These are phyloP conservation scores for Sisymbrium irio DNA, from an alignment of 345 rosid genomes.

Conservation along the genomic window DNA sequence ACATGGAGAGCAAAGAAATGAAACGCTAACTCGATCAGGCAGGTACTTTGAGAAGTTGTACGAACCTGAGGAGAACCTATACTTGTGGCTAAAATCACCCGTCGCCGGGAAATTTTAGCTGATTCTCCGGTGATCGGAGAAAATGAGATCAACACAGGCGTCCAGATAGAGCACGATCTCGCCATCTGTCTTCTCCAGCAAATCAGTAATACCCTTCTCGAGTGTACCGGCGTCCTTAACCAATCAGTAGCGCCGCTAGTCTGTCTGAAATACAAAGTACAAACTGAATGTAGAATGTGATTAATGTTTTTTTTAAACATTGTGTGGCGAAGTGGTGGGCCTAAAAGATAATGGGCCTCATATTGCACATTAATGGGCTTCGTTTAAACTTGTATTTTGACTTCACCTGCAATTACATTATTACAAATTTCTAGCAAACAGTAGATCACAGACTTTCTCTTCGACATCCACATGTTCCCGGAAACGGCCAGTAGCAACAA, in stretches of 20 bases:
- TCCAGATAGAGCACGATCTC: constrained; percentile 25
- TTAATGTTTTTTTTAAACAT: no score
- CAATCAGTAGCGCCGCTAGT: neutral
- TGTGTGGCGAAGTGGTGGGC: neutral
- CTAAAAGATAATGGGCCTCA: neutral
- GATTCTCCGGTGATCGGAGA: constrained; percentile 21
- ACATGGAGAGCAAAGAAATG: neutral
- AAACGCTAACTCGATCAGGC: neutral
- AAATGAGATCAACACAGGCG: constrained; percentile 11
- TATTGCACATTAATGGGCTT: constrained; percentile 1
- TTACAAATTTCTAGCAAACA: neutral
- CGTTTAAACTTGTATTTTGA: neutral
- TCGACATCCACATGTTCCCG: constrained; percentile 28
- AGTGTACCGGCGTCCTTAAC: neutral
- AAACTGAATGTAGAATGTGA: neutral
- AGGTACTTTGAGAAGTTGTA: neutral
- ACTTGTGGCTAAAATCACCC: constrained; percentile 23
- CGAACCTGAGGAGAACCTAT: constrained; percentile 31
- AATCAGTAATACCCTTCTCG: neutral
- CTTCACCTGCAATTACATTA: neutral
- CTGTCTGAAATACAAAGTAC: neutral
- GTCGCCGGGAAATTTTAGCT: constrained; percentile 14
- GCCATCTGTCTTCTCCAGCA: constrained; percentile 28
- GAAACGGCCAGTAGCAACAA: constrained; percentile 36
- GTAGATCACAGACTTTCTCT: neutral